phyloP scores from a whole-genome alignment of 495 filamentous ascomycete genomes.

The Pyrenopolyporus hunteri region DNA sequence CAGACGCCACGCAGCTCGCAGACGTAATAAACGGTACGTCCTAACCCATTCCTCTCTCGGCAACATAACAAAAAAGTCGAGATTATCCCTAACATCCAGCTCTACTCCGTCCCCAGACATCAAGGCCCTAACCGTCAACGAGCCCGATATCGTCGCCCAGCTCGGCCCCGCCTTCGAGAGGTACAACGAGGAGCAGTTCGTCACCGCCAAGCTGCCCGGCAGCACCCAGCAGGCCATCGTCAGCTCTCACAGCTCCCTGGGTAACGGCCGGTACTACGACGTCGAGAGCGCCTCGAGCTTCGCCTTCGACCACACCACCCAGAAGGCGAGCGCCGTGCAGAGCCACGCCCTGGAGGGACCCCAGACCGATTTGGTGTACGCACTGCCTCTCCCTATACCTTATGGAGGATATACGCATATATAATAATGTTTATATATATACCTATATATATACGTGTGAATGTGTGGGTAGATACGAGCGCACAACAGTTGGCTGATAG shows the following conservation, averaged over 20 bases:
- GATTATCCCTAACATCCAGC: slow-evolving; percentile 6
- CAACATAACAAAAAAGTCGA: neutral
- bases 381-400: neutral
- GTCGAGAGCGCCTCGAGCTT: slow-evolving; percentile 85
- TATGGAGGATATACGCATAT: neutral
- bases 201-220: slow-evolving; percentile 85
- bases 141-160: slow-evolving; percentile 67
- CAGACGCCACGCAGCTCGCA: slow-evolving; percentile 64
- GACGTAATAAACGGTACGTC: slow-evolving; percentile 85
- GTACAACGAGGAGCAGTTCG: slow-evolving; percentile 95
- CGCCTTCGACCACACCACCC: slow-evolving; percentile 81
- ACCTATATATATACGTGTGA: no score
- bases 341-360: slow-evolving; percentile 80
- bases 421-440: no score
- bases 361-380: slow-evolving; percentile 80
- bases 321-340: slow-evolving; percentile 86
- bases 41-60: neutral
- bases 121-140: slow-evolving; percentile 79
- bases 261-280: slow-evolving; percentile 84
- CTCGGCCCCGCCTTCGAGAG: slow-evolving; percentile 85
- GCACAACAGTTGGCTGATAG: slow-evolving; percentile 7
- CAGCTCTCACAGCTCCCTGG: slow-evolving; percentile 82
- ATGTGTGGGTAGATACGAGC: neutral
- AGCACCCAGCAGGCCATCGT: slow-evolving; percentile 84
- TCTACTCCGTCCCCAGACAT: slow-evolving; percentile 66